These are phyloP conservation scores for Magnaporthales sp. DNA, from an alignment of 2,329 filamentous ascomycete genomes.

Conservation along the genomic window DNA sequence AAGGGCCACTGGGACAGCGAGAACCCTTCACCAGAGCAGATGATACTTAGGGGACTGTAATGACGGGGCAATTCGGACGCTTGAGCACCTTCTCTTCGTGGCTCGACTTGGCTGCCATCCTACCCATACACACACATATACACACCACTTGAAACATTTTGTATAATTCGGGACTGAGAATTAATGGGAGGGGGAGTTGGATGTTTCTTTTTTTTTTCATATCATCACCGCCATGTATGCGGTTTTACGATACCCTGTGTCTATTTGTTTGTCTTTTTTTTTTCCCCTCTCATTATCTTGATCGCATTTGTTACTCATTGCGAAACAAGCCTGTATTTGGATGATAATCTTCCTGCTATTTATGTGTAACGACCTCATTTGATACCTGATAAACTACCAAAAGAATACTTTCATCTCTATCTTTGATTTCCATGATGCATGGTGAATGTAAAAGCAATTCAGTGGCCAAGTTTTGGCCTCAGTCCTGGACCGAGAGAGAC, in stretches of 20 bases:
- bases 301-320: neutral
- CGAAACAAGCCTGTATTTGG: neutral
- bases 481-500: neutral
- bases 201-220: neutral
- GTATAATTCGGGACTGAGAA: neutral
- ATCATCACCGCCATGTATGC: neutral
- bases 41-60: neutral
- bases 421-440: neutral
- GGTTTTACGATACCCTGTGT: constrained; percentile 17
- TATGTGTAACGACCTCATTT: neutral
- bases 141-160: neutral
- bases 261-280: constrained; percentile 8
- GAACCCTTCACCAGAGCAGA: constrained; percentile 53
- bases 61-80: no score
- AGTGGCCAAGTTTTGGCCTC: neutral
- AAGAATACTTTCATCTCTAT: neutral
- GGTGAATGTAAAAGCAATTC: no score
- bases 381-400: constrained; percentile 1
- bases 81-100: neutral
- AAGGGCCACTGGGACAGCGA: constrained; percentile 77
- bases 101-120: neutral
- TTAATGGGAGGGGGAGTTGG: constrained; percentile 4
- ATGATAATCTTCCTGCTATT: neutral
- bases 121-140: no score
- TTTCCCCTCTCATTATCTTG: constrained; percentile 3